A percentile compares a stretch with the other conserved stretches of the same genome.
Evolutionary conservation across 2,329 filamentous ascomycete species (phyloP).

Genomic region (Alternaria triticina): DNA sequence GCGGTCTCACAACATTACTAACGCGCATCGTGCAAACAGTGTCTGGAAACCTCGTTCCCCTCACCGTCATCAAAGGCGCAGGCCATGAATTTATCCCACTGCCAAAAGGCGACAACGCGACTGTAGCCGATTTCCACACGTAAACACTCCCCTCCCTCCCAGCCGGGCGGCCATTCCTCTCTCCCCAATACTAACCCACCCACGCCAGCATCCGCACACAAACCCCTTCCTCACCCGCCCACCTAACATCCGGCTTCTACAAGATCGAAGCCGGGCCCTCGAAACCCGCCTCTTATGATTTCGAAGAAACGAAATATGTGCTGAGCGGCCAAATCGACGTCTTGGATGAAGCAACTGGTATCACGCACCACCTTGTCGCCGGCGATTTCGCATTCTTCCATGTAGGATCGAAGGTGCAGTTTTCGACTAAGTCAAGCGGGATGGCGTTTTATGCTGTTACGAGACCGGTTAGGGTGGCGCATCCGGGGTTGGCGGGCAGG

Average conservation of each 20-base stretch:
- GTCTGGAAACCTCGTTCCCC: constrained; percentile 21
- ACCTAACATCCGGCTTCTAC: constrained; percentile 31
- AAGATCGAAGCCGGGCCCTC: constrained; percentile 25
- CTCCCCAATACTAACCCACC: not conserved
- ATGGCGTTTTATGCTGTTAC: constrained; percentile 31
- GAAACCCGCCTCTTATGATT: constrained; percentile 20
- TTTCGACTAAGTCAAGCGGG: constrained; percentile 21
- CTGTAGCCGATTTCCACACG: constrained; percentile 30
- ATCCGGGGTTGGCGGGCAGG: constrained; percentile 18
- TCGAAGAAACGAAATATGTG: constrained; percentile 28
- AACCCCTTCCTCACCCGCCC: constrained; percentile 14
- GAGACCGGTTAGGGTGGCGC: constrained; percentile 13
- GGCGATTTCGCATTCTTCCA: constrained; percentile 32
- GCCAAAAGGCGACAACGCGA: constrained; percentile 23
- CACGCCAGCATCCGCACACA: constrained; percentile 20
- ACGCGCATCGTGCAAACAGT: not conserved
- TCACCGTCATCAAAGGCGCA: constrained; percentile 30
- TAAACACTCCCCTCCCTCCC: not conserved
- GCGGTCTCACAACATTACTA: not conserved
- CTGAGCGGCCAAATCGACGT: constrained; percentile 27
- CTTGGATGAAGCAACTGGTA: constrained; percentile 23
- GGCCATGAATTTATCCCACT: constrained; percentile 26
- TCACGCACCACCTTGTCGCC: constrained; percentile 24
- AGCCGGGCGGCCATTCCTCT: not conserved
- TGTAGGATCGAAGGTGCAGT: constrained; percentile 25